Base-by-base conservation (phyloP, 257 asterid species). In the Lithospermum erythrorhizon region DNA sequence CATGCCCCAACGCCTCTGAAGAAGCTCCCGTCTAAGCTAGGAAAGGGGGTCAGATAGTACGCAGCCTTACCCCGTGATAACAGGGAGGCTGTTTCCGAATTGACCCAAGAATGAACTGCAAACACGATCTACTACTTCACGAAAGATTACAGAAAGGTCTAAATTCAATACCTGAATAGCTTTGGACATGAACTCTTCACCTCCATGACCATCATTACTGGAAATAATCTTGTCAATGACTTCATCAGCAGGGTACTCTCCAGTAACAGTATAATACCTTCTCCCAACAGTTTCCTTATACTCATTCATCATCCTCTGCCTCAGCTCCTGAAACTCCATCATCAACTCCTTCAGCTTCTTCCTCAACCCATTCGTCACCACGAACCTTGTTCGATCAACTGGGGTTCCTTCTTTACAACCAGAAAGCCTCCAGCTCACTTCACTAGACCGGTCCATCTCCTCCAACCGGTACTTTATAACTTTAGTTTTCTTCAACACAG, bases 281-380 rank as follows among this genome's bases (percentile, higher is more conserved):
- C 95, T 76, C 20, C 93, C 98, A 8, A 87, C 82, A 30, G 95
- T 90, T 8, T 90, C 98, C 62, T 83, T 87, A 19, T 90, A 82
- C 84, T 90, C 98, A 0, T 73, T 65, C 98, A 90, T 90, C 91
- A 85, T 85, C 74, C 77, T 76, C 84, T 90, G 98, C 59, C 98
- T 81, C 73, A 90, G 62, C 14, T 75, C 85, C 83, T 90, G 96
- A 41, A 90, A 90, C 17, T 90, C 98, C 88, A 90, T 83, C 98
- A 90, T 90, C 17, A 87, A 74, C 71, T 90, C 98, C 82, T 87
- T 90, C 19, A 87, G 82, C 78, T 87, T 87, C 87, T 80, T 90
- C 84, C 95, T 72, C 55, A 90, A 86, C 62, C 98, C 96, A 66
- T 90, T 87, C 0, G 98, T 87, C 1, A 90, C 98, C 0, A 96